These are phyloP conservation scores for Plenodomus tracheiphilus DNA, from an alignment of 2,329 filamentous ascomycete genomes.

Conservation along the genomic window DNA sequence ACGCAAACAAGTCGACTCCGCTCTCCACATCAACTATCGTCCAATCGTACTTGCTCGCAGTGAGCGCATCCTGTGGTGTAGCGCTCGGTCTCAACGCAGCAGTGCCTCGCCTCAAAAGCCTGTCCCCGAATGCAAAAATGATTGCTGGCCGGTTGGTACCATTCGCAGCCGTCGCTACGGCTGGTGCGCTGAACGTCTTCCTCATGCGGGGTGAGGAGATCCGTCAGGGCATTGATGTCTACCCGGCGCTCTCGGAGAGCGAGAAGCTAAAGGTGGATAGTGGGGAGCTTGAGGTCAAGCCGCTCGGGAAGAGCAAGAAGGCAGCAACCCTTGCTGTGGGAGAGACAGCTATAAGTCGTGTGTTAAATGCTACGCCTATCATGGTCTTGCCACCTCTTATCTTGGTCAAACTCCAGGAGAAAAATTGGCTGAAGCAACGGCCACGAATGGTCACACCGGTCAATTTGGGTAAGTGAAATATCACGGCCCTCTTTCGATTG, in stretches of 20 bases:
- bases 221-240: conserved; percentile 87
- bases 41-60: conserved; percentile 89
- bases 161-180: conserved; percentile 91
- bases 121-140: conserved; percentile 74
- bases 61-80: conserved; percentile 90
- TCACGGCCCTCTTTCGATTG: conserved; percentile 60
- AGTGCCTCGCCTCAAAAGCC: conserved; percentile 77
- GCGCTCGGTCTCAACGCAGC: conserved; percentile 88
- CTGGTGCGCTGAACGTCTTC: conserved; percentile 91
- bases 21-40: conserved; percentile 78
- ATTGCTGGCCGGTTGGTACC: conserved; percentile 87
- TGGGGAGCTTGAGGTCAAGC: conserved; percentile 61
- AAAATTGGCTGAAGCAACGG: conserved; percentile 75
- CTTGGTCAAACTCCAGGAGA: conserved; percentile 81
- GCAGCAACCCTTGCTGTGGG: conserved; percentile 87
- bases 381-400: conserved; percentile 94
- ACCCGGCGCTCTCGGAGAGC: conserved; percentile 72
- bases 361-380: conserved; percentile 92
- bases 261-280: conserved; percentile 70
- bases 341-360: conserved; percentile 88
- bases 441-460: conserved; percentile 78
- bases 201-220: conserved; percentile 98
- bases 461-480: conserved; percentile 70
- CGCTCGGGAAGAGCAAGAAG: conserved; percentile 82
- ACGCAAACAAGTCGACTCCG: conserved; percentile 96